Conservation (phyloP, 176 grass and related monocot genomes). For the bread wheat (Triticum aestivum) region DNA sequence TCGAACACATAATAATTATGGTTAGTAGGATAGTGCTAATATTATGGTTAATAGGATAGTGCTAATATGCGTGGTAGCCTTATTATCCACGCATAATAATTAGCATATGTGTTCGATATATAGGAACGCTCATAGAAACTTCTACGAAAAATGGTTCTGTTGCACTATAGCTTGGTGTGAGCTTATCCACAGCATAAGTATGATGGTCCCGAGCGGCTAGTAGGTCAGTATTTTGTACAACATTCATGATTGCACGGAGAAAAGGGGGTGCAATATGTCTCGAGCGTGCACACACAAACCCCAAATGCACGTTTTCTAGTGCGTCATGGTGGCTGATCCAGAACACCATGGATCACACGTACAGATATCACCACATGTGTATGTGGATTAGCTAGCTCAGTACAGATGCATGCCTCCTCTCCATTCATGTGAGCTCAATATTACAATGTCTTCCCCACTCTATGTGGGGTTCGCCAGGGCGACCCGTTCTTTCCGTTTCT, state of each 20-base stretch:
- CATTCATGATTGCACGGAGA: background rate
- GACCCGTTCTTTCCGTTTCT: no score
- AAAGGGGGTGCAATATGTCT: conserved; percentile 33
- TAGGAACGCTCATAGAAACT: background rate
- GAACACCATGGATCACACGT: background rate
- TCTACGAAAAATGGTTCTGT: background rate
- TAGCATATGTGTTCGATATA: no score
- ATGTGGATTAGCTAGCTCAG: no score
- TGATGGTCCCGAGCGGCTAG: background rate
- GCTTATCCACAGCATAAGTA: conserved; percentile 30
- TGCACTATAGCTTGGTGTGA: conserved; percentile 19
- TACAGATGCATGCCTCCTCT: background rate
- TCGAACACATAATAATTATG: no score
- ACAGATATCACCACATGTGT: background rate
- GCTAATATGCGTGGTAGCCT: no score
- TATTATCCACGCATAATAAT: no score
- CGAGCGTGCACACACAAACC: background rate
- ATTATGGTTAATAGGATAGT: no score
- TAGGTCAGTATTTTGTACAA: conserved; percentile 12
- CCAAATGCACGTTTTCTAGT: background rate
- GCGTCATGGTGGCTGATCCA: background rate
- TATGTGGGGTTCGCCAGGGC: no score
- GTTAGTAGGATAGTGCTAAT: no score
- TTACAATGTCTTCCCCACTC: background rate
- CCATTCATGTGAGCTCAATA: background rate